Base-by-base conservation (phyloP, 2,329 filamentous ascomycete genomes). In the Neopestalotiopsis clavispora region DNA sequence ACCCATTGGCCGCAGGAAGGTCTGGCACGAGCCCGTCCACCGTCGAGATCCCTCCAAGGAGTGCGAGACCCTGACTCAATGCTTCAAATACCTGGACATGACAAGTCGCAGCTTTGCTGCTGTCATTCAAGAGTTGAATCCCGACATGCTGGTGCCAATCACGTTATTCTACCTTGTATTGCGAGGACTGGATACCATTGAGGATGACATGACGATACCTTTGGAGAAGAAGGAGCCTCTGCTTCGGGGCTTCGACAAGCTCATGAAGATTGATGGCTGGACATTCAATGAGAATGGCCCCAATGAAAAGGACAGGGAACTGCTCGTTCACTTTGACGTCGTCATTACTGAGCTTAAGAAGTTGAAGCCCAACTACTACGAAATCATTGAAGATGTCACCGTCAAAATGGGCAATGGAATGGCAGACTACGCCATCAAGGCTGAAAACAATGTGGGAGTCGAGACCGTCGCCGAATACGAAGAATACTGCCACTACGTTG, bases 381-480 rank as follows among this genome's bases (percentile, higher is more conserved):
- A 86, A 6, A 95, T 98, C 78, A 96, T 99, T 82, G 91, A 92
- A 81, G 95, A 98, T 75, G 97, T 98, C 78, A 94, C 94, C 40
- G 85, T 91, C 77, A 93, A 94, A 83, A 99, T 99, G 96, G 95
- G 95, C 72, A 95, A 98, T 77, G 96, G 96, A 74, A 99, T 99
- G 96, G 96, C 96, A 34, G 95, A 99, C 82, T 99, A 97, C 79
- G 93, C 89, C 56, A 86, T 92, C 74, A 96, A 97, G 75, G 91
- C 93, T 14, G 93, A 96, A 75, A 88, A 92, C 81, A 84, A 88
- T 72, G 90, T 94, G 69, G 94, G 94, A 62, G 91, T 98, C 69
- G 87, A 94, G 77, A 95, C 93, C 0, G 83, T 97, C 74, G 87
- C 91, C 66, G 95, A 98, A 75, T 99, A 98, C 80, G 95, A 99